Conservation (phyloP, 495 filamentous ascomycete species). For the Penicillium ucsense region DNA sequence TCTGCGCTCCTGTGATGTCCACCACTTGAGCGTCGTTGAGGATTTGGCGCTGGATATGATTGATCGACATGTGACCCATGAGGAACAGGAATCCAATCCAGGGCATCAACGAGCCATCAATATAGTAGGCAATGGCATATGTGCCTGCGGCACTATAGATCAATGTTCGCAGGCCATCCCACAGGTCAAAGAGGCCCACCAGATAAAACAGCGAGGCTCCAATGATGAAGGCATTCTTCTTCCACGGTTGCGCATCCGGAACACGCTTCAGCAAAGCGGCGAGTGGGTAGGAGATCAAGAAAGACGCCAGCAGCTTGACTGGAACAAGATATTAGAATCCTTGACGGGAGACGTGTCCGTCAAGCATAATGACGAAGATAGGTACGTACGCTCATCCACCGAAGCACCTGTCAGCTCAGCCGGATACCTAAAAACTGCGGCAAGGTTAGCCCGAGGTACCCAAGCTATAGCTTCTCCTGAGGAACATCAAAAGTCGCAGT, state of each 20-base stretch:
- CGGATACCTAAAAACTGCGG: constrained; percentile 62
- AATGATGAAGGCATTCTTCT: constrained; percentile 86
- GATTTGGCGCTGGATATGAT: constrained; percentile 74
- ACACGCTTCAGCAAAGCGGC: constrained; percentile 83
- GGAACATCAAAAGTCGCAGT: neutral
- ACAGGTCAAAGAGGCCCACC: constrained; percentile 89
- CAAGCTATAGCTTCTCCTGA: constrained; percentile 2
- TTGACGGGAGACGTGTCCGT: too few species aligned
- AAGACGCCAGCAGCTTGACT: constrained; percentile 92
- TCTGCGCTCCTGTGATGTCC: constrained; percentile 94
- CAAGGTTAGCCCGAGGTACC: constrained; percentile 19
- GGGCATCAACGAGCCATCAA: constrained; percentile 93
- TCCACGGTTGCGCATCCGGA: constrained; percentile 71
- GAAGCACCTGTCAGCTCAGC: constrained; percentile 61
- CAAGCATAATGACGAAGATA: too few species aligned
- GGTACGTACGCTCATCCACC: constrained; percentile 68
- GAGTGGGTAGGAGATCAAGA: constrained; percentile 88
- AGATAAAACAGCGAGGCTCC: constrained; percentile 78
- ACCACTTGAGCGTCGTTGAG: constrained; percentile 51
- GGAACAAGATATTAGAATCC: constrained; percentile 9
- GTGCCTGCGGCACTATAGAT: constrained; percentile 66
- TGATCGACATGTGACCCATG: constrained; percentile 92
- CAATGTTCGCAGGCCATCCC: constrained; percentile 74
- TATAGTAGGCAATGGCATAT: constrained; percentile 74
- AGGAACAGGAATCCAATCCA: constrained; percentile 90